Evolutionary conservation across 257 asterid genomes (phyloP).

Genomic region (Gynochthodes officinalis): DNA sequence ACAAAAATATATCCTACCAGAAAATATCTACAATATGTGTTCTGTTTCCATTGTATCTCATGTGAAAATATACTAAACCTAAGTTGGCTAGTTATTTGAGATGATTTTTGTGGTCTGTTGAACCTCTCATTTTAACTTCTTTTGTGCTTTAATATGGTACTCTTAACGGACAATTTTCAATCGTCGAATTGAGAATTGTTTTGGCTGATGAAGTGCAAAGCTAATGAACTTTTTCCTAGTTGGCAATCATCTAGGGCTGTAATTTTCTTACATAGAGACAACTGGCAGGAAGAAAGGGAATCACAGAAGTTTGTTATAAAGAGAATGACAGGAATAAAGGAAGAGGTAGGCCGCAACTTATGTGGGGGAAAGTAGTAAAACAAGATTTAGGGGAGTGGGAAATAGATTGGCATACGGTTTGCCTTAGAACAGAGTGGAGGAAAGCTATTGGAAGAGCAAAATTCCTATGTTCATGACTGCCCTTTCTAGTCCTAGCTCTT

Average conservation of each 20-base stretch:
- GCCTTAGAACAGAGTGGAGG: too few relatives aligned
- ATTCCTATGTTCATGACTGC: too few relatives aligned
- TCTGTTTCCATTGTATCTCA: not conserved
- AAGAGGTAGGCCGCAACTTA: too few relatives aligned
- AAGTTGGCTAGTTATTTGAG: not conserved
- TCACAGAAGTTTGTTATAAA: too few relatives aligned
- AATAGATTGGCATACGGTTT: too few relatives aligned
- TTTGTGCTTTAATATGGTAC: too few relatives aligned
- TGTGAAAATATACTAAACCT: not conserved
- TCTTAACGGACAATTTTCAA: not conserved
- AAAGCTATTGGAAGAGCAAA: too few relatives aligned
- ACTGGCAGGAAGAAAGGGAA: too few relatives aligned
- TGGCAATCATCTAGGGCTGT: not conserved
- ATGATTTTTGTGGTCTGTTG: not conserved
- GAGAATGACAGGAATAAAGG: too few relatives aligned
- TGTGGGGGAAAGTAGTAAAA: too few relatives aligned
- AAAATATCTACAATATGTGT: not conserved
- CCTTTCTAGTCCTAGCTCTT: too few relatives aligned
- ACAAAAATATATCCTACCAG: not conserved
- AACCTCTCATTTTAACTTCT: not conserved
- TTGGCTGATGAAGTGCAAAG: not conserved
- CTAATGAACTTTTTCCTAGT: not conserved
- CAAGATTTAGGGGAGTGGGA: too few relatives aligned
- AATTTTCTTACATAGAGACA: not conserved
- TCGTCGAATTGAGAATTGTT: not conserved